Conservation (phyloP, 257 asterid genomes). For the Solanum virginianum region DNA sequence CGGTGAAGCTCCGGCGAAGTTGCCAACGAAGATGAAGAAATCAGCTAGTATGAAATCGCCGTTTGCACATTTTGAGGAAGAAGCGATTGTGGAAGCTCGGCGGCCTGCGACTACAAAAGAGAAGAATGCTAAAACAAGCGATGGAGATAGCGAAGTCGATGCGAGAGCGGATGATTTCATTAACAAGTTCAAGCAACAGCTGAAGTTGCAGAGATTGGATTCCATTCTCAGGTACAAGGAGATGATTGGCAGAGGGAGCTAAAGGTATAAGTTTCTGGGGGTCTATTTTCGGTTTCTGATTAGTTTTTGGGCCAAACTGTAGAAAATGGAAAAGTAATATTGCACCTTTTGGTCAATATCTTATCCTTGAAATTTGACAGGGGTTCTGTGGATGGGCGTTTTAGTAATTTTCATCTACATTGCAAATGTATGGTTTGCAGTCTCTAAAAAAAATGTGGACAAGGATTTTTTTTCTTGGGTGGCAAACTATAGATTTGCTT, state of each 20-base stretch:
- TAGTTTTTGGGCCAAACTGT: slow-evolving; percentile 14
- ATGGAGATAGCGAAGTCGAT: slow-evolving; percentile 48
- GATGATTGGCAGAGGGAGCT: slow-evolving; percentile 46
- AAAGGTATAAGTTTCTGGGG: slow-evolving; percentile 13
- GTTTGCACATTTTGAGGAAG: slow-evolving; percentile 36
- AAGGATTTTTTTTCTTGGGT: not conserved
- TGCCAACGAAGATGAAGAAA: slow-evolving; percentile 39
- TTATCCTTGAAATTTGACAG: slow-evolving; percentile 11
- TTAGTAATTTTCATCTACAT: slow-evolving; percentile 5
- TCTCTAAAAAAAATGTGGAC: not conserved
- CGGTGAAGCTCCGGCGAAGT: slow-evolving; percentile 30
- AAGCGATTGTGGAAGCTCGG: slow-evolving; percentile 36
- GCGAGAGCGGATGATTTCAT: slow-evolving; percentile 78
- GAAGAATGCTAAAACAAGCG: slow-evolving; percentile 12
- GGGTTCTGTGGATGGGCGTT: slow-evolving; percentile 21
- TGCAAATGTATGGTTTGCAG: not conserved
- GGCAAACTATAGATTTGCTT: not conserved
- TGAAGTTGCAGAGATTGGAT: slow-evolving; percentile 72
- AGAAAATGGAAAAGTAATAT: not conserved
- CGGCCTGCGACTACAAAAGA: slow-evolving; percentile 62
- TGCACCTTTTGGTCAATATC: slow-evolving; percentile 5
- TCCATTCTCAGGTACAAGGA: slow-evolving; percentile 72
- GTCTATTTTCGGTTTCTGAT: slow-evolving; percentile 13
- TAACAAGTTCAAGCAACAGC: slow-evolving; percentile 70
- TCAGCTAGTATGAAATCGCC: slow-evolving; percentile 47